phyloP scores from a whole-genome alignment of 768 basidiomycete genomes.

The Tulasnella sp. region DNA sequence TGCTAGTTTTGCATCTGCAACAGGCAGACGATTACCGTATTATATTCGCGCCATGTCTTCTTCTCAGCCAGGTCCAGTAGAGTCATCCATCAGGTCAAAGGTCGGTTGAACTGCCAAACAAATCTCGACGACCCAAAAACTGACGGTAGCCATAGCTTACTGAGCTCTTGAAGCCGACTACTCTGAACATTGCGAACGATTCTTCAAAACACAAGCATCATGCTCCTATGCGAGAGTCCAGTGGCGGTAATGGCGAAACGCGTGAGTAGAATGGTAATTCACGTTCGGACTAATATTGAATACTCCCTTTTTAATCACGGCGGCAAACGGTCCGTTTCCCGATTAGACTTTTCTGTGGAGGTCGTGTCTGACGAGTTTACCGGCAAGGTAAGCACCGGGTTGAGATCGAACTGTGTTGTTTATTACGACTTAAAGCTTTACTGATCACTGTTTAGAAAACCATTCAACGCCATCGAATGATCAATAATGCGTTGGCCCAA shows the following conservation, averaged over 20 bases:
- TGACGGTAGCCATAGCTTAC: slow-evolving; percentile 36
- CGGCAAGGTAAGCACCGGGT: slow-evolving; percentile 54
- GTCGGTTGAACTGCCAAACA: slow-evolving; percentile 10
- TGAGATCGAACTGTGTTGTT: not conserved
- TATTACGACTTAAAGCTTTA: no score
- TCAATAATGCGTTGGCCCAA: slow-evolving; percentile 59
- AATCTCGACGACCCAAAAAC: not conserved
- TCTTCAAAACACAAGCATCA: slow-evolving; percentile 82
- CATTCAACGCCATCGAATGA: slow-evolving; percentile 72
- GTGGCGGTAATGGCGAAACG: slow-evolving; percentile 63
- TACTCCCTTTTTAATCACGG: no score
- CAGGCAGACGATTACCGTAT: not conserved
- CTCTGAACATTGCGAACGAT: slow-evolving; percentile 64
- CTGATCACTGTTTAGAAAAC: slow-evolving; percentile 39
- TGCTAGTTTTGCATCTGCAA: no score
- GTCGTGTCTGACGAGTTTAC: slow-evolving; percentile 63
- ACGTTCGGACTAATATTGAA: no score
- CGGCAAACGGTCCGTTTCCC: not conserved
- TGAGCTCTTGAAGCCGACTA: slow-evolving; percentile 47
- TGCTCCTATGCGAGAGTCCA: slow-evolving; percentile 62
- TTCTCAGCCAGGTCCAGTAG: slow-evolving; percentile 36
- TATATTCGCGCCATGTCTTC: slow-evolving; percentile 7
- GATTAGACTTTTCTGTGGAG: slow-evolving; percentile 62
- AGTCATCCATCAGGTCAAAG: slow-evolving; percentile 43
- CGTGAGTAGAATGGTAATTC: slow-evolving; percentile 43